These are phyloP conservation scores for Boletus rubropictus DNA, from an alignment of 768 basidiomycete species.

Conservation along the genomic window DNA sequence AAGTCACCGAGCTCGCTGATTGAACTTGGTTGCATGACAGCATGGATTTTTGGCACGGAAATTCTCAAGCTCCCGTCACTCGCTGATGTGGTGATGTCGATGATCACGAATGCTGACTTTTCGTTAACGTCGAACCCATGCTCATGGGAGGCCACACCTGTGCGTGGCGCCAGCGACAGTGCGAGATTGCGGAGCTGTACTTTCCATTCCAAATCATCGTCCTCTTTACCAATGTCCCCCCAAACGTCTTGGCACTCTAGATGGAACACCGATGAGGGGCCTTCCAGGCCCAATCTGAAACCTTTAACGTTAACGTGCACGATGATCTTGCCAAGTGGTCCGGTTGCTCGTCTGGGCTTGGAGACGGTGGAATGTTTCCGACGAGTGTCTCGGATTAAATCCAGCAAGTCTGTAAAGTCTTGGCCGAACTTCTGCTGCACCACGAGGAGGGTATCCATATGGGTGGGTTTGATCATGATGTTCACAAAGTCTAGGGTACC, in stretches of 20 bases:
- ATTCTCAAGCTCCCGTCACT: conserved; percentile 43
- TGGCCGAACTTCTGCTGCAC: conserved; percentile 88
- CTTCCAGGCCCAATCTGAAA: conserved; percentile 74
- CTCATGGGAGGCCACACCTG: conserved; percentile 31
- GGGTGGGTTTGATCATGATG: conserved; percentile 69
- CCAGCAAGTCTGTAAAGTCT: conserved; percentile 77
- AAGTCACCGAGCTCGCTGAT: conserved; percentile 89
- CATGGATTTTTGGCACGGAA: conserved; percentile 71
- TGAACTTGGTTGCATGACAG: conserved; percentile 91
- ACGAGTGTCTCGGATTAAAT: conserved; percentile 59
- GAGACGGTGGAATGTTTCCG: conserved; percentile 19
- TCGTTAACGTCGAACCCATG: conserved; percentile 52
- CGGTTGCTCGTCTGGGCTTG: conserved; percentile 8
- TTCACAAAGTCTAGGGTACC: conserved; percentile 64
- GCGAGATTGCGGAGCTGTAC: conserved; percentile 68
- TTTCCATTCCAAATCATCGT: conserved; percentile 53
- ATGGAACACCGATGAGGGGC: conserved; percentile 63
- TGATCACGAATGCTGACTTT: conserved; percentile 75
- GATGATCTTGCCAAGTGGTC: conserved; percentile 33
- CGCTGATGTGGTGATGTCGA: conserved; percentile 57
- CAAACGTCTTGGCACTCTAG: conserved; percentile 72
- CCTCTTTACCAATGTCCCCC: conserved; percentile 48
- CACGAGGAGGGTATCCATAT: conserved; percentile 77
- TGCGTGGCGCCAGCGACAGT: conserved; percentile 73
- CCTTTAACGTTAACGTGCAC: conserved; percentile 67